Evolutionary conservation across 2,329 filamentous ascomycete species (phyloP).

Genomic region (Diaporthe humulicola): DNA sequence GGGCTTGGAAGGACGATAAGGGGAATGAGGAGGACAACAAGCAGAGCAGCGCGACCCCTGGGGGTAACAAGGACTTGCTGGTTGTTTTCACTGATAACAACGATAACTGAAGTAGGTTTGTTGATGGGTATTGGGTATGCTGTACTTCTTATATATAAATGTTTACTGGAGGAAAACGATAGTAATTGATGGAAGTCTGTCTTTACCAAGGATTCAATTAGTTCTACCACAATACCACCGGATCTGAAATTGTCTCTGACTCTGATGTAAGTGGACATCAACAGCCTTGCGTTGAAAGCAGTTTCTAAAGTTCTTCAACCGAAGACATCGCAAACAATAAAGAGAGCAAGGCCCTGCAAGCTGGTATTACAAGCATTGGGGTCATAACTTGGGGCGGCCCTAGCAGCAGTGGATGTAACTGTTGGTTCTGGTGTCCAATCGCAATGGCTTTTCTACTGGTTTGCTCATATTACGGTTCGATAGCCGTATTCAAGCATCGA

Average conservation of each 20-base stretch:
- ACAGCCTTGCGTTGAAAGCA: background rate
- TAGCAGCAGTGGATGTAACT: no score
- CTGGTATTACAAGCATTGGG: no score
- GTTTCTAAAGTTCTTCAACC: no score
- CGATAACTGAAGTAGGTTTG: constrained; percentile 55
- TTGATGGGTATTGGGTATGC: constrained; percentile 47
- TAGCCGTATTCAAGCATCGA: no score
- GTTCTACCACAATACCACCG: background rate
- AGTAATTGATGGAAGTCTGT: background rate
- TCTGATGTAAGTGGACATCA: background rate
- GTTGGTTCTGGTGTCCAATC: no score
- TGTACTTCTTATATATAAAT: background rate
- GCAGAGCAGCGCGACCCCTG: constrained; percentile 30
- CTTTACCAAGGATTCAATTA: background rate
- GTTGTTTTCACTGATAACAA: constrained; percentile 32
- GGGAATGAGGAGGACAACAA: constrained; percentile 16
- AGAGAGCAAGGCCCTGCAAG: no score
- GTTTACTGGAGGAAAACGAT: background rate
- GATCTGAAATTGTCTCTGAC: no score
- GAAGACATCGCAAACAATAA: no score
- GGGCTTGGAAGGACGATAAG: constrained; percentile 31
- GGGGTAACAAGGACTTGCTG: constrained; percentile 26
- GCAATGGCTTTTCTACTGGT: no score
- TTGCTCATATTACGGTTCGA: no score
- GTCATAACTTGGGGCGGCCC: no score